Percentiles rank a stretch among this genome's conserved stretches.
Evolutionary conservation across 257 asterid genomes (phyloP).

Genomic region (Osmanthus fragrans): DNA sequence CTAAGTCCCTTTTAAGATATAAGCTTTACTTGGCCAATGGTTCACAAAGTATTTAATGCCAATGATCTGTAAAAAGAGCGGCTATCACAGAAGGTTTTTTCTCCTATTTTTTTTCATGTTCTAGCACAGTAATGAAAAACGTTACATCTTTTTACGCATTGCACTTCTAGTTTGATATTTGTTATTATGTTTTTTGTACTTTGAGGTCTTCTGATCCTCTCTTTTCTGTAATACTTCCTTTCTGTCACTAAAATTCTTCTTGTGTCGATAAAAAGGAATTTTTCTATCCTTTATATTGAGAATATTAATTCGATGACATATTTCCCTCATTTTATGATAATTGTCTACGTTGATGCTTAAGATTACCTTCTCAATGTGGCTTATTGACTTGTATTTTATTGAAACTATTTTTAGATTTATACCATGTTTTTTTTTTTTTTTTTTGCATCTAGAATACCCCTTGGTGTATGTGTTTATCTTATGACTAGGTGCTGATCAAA

Average conservation of each 20-base stretch:
- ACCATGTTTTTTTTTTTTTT: conserved; percentile 14
- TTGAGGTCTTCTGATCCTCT: no score
- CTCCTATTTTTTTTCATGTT: no score
- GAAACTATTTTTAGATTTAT: not conserved
- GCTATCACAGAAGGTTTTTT: not conserved
- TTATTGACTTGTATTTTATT: not conserved
- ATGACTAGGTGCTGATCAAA: not conserved
- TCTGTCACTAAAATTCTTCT: no score
- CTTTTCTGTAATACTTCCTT: no score
- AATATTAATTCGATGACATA: no score
- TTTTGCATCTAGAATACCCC: not conserved
- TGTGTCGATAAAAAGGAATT: no score
- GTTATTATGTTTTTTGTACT: no score
- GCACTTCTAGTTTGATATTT: not conserved
- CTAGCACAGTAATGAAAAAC: not conserved
- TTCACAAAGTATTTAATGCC: not conserved
- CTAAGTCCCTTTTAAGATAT: not conserved
- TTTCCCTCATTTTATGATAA: no score
- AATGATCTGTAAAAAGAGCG: not conserved
- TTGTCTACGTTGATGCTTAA: no score
- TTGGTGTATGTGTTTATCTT: not conserved
- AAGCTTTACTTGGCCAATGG: not conserved
- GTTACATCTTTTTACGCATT: not conserved
- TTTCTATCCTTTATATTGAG: no score
- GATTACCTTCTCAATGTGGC: not conserved